Percentiles rank a stretch among this genome's conserved stretches.
Conservation (phyloP, 164 flowering plant genomes). For the Saururus chinensis region DNA sequence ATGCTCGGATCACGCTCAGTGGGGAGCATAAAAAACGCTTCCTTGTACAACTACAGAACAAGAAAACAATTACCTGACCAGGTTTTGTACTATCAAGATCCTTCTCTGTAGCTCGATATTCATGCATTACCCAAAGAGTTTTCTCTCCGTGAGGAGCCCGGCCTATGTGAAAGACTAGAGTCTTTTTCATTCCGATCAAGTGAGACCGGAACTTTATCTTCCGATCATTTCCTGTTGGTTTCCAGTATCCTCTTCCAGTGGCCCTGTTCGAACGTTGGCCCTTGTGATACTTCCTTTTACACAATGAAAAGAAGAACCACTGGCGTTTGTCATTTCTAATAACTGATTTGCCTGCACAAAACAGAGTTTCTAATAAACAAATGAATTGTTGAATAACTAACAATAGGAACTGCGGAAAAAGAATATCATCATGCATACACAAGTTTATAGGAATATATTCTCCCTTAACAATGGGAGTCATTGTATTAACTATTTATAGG, state of each 20-base stretch:
- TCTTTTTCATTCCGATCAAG: constrained; percentile 58
- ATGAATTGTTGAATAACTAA: neutral
- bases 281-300: constrained; percentile 62
- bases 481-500: too few relatives aligned
- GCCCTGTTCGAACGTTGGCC: constrained; percentile 65
- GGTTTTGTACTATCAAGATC: constrained; percentile 49
- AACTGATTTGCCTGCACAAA: constrained; percentile 35
- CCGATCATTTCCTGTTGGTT: constrained; percentile 71
- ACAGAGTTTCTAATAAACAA: neutral
- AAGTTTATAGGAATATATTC: too few relatives aligned
- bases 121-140: constrained; percentile 70
- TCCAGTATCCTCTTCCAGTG: constrained; percentile 65
- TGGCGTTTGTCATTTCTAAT: constrained; percentile 49
- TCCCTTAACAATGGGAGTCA: too few relatives aligned
- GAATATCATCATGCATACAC: neutral
- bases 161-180: constrained; percentile 64
- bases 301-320: constrained; percentile 86
- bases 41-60: too few relatives aligned
- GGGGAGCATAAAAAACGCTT: too few relatives aligned
- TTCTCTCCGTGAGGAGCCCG: constrained; percentile 62
- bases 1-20: too few relatives aligned
- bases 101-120: constrained; percentile 44
- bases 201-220: constrained; percentile 26
- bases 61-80: constrained; percentile 37
- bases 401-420: neutral